Base-by-base conservation (phyloP, 1,284 basidiomycete genomes). In the Puccinia triticina region DNA sequence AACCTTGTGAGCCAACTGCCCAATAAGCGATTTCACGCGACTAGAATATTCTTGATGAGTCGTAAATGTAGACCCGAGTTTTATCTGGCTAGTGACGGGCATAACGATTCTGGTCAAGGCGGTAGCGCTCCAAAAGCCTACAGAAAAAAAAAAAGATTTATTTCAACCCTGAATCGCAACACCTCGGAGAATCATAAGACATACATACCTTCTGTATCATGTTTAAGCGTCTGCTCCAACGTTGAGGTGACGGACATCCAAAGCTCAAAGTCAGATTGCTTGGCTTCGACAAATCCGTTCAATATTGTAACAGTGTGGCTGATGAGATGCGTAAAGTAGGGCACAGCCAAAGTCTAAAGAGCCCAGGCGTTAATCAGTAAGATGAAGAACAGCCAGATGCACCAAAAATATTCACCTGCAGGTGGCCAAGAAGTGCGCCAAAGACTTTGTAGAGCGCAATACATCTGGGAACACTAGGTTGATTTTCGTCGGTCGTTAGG, bases 1-100 rank as follows among this genome's bases (percentile, higher is more conserved):
- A 12, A 89, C 87, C 86, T 97, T 96, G 84, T 96, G 90, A 34
- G 93, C 88, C 2, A 86, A 84, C 83, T 90, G 89, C 50, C 89
- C 89, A 85, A 87, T 92, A 89, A 88, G 93, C 89, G 85, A 89
- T 87, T 84, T 85, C 14, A 90, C 88, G 59, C 89, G 88, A 0
- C 91, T 90, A 0, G 90, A 88, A n/a, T 93, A 88, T 0, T 91
- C 89, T 23, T 87, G 86, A 8, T 86, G 83, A 2, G 16, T 46
- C 21, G 87, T 83, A 71, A 84, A 77, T 67, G 82, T 61, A 3
- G 37, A 37, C 48, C 43, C 55, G 29, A 82, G 71, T 37, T 73
- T 32, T 2, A 86, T 83, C 84, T 86, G 86, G 4, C 78, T 84
- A 32, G 85, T 40, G 0, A 87, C 78, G 0, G 85, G 83, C 21